Evolutionary conservation across 306 rosid species (phyloP), one percentile per base, ranked within the genome.

Genomic region (Neltuma alba): DNA sequence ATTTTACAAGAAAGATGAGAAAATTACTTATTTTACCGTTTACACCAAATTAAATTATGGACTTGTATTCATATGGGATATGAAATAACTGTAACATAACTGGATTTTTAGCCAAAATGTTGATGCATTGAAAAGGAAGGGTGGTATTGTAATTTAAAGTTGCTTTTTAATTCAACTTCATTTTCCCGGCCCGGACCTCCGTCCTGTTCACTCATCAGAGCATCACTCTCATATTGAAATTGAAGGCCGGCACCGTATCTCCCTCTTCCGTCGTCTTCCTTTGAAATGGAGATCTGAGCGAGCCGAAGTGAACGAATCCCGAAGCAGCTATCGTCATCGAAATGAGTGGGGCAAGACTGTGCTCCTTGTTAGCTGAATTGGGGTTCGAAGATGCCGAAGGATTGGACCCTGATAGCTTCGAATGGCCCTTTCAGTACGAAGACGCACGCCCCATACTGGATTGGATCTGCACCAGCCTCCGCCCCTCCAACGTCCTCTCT

Each of bases 381-480:
- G 99, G 99, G 33, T 95, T 68, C 78, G 81, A 82, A 73, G 91
- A 84, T 2, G 86, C 91, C 1, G 93, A 87, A 23, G 74, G 85
- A 33, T 85, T 92, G 40, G 99, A 92, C 73, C 93, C 97, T 1
- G 98, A 92, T 79, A 95, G 97, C 83, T 95, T 92, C 79, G 98
- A 95, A 55, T 95, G 99, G 99, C 98, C 98, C 1, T 92, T 95
- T 54, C 97, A 91, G 38, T 92, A 88, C 81, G 98, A 92, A 78
- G 98, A 92, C 37, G 92, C 97, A 16, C 95, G 95, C 45, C 97
- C 95, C 38, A 89, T 92, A 48, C 97, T 92, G 61, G 89, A 92
- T 63, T 95, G 98, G 99, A 87, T 95, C 89, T 92, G 94, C 86
- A 90, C 99, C 77, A 92, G 89, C 83, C 96, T 95, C 21, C 98